These are phyloP conservation scores for Globisporangium paroecandrum DNA, from an alignment of 352 stramenopile species.

Conservation along the genomic window DNA sequence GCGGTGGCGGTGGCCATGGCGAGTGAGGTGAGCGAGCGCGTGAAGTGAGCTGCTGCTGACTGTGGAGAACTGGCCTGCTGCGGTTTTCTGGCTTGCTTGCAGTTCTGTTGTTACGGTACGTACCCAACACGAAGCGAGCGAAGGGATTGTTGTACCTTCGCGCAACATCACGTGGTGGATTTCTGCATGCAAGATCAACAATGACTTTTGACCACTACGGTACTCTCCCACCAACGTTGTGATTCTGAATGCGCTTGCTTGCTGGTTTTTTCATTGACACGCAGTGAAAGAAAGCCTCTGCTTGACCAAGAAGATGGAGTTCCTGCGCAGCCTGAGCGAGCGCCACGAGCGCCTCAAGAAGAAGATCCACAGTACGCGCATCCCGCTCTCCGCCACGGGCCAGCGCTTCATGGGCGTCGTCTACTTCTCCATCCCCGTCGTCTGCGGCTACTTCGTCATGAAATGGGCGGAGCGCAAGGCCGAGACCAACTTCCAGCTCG, in stretches of 20 bases:
- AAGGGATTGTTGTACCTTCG: background rate
- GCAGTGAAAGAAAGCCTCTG: background rate
- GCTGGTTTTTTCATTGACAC: background rate
- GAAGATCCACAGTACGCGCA: slow-evolving; percentile 87
- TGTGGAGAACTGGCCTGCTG: background rate
- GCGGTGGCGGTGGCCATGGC: background rate
- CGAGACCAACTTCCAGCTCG: slow-evolving; percentile 68
- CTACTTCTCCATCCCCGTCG: slow-evolving; percentile 88
- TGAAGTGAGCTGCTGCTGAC: background rate
- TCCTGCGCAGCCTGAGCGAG: slow-evolving; percentile 64
- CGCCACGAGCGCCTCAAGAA: slow-evolving; percentile 90
- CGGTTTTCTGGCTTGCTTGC: background rate
- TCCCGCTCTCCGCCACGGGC: slow-evolving; percentile 86
- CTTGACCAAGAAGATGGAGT: slow-evolving; percentile 47
- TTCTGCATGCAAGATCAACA: background rate
- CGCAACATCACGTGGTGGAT: background rate
- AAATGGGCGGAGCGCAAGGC: slow-evolving; percentile 82
- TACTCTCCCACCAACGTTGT: background rate
- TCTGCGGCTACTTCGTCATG: slow-evolving; percentile 91
- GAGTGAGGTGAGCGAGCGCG: too few species aligned
- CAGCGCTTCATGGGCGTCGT: slow-evolving; percentile 85
- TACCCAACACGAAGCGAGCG: background rate
- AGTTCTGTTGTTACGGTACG: background rate
- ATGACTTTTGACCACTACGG: background rate
- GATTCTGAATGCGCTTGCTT: background rate